Conservation (phyloP, 2,329 filamentous ascomycete genomes). For the Diplodia sapinea region DNA sequence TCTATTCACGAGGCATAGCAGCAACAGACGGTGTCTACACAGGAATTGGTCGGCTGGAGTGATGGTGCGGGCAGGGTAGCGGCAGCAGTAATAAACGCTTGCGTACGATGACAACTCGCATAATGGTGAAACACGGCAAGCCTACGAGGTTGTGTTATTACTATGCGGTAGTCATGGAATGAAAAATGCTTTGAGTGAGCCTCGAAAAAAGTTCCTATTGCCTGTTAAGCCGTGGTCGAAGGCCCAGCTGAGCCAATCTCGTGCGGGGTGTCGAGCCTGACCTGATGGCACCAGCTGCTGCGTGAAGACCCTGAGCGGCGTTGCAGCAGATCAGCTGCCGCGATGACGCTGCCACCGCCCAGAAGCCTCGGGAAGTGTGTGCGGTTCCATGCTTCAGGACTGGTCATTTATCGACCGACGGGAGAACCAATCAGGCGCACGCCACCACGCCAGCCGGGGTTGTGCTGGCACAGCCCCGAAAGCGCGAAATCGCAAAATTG, state of each 20-base stretch:
- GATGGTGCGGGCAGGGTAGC: not conserved
- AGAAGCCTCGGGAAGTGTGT: slow-evolving; percentile 3
- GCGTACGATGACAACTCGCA: not conserved
- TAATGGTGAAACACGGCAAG: not conserved
- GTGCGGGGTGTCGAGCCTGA: too few relatives aligned
- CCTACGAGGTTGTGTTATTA: not conserved
- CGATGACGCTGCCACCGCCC: slow-evolving; percentile 9
- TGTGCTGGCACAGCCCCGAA: slow-evolving; percentile 11
- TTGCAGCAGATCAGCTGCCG: slow-evolving; percentile 13
- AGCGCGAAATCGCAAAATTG: not conserved
- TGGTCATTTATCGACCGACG: slow-evolving; percentile 16
- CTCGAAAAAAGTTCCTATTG: not conserved
- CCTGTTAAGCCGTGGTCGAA: not conserved
- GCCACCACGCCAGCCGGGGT: slow-evolving; percentile 1
- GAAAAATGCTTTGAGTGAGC: not conserved
- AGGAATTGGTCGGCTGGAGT: not conserved
- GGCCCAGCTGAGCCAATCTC: not conserved
- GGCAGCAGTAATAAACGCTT: not conserved
- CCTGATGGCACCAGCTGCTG: not conserved
- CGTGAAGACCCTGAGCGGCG: not conserved
- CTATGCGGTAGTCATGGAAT: not conserved
- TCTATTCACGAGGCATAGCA: not conserved
- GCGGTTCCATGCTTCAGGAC: slow-evolving; percentile 13
- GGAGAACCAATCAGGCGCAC: slow-evolving; percentile 22
- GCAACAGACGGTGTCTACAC: not conserved